Percentiles rank a stretch among this genome's conserved stretches.
phyloP scores from a whole-genome alignment of 1,284 basidiomycete genomes.

The Coriolopsis trogii region DNA sequence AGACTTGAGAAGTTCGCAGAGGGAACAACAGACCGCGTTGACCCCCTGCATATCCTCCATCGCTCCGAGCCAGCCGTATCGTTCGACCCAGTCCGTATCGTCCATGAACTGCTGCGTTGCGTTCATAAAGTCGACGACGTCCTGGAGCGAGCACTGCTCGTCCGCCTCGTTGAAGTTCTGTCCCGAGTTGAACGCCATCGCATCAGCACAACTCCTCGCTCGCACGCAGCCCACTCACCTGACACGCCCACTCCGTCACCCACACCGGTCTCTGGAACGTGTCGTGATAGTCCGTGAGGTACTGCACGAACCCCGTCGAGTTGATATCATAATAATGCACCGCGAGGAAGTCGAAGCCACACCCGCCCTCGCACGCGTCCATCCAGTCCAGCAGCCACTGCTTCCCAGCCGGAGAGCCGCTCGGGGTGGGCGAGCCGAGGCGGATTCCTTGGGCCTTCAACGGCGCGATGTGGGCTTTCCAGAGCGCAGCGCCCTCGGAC shows the following conservation, averaged over 20 bases:
- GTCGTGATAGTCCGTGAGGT: constrained; percentile 43
- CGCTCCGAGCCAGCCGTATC: constrained; percentile 51
- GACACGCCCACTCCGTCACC: constrained; percentile 47
- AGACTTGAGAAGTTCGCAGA: not conserved
- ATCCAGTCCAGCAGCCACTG: constrained; percentile 45
- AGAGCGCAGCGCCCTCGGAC: constrained; percentile 34
- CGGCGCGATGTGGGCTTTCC: constrained; percentile 40
- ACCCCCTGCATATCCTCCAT: constrained; percentile 40
- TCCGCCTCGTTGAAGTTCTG: constrained; percentile 39
- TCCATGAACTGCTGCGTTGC: constrained; percentile 46
- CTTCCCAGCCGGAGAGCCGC: constrained; percentile 41
- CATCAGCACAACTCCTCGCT: not conserved
- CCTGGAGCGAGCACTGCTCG: constrained; percentile 38
- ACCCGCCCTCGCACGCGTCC: constrained; percentile 40
- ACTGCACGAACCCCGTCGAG: constrained; percentile 40
- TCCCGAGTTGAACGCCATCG: not conserved
- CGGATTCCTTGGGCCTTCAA: constrained; percentile 36
- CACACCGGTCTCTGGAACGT: constrained; percentile 45
- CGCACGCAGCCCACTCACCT: constrained; percentile 23
- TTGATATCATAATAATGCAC: constrained; percentile 47
- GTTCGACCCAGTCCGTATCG: constrained; percentile 43
- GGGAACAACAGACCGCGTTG: constrained; percentile 27
- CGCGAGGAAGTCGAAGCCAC: constrained; percentile 47
- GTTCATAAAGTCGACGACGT: constrained; percentile 44
- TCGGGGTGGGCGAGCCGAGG: constrained; percentile 46